Base-by-base conservation (phyloP, 345 rosid genomes). In the Eucalyptus microcorys region DNA sequence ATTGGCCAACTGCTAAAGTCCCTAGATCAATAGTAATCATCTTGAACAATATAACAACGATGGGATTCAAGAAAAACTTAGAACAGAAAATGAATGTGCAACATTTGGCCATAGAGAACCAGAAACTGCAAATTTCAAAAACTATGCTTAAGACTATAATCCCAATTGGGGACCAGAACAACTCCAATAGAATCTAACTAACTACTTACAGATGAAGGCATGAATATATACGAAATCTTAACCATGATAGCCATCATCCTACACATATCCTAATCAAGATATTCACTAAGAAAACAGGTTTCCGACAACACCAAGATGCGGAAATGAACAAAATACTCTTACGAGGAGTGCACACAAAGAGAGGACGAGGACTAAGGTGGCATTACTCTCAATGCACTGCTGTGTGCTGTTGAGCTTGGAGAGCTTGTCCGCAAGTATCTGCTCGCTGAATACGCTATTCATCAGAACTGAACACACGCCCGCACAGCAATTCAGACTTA, bases 331-430 rank as follows among this genome's bases (percentile, higher is more conserved):
- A 27, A 57, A 11, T 5, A 59, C 15, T 26, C 66, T 0, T 27
- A 1, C 15, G 7, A 10, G 64, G 64, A 59, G 15, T 27, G 66
- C 66, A 27, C 81, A 71, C 26, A 24, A 14, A 40, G 55, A 47
- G 5, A 49, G 47, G 49, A 0, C 14, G 8, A 81, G 50, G 50
- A 91, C 4, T 37, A 40, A 37, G 15, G 24, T 37, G 47, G 94
- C 94, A 95, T 94, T 98, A 98, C 99, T 97, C 94, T 98, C 99
- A 90, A 98, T 98, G 50, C 98, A 95, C 89, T 97, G 99, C 86
- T 98, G 99, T 76, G 98, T 96, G 96, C 98, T 93, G 92, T 97
- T 96, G 94, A 97, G 98, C 97, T 98, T 96, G 40, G 99, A 94
- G 87, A 98, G 99, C 96, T 97, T 97, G 88, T 98, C 99, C 87